Conservation (phyloP, 768 basidiomycete genomes). For the Russula foetens region DNA sequence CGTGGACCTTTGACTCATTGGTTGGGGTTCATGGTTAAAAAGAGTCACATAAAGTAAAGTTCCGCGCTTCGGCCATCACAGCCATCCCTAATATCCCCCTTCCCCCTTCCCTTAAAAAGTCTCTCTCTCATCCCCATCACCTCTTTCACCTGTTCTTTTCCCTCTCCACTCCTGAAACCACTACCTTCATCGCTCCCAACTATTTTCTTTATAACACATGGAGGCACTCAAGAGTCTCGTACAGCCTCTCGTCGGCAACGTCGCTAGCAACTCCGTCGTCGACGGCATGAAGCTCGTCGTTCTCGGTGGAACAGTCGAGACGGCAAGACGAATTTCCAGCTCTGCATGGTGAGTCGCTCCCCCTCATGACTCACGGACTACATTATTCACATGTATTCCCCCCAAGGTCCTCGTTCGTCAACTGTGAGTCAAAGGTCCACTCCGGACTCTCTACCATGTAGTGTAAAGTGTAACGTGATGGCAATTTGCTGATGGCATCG, state of each 20-base stretch:
- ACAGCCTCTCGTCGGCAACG: conserved; percentile 18
- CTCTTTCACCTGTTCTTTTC: background rate
- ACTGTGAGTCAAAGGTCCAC: conserved; percentile 46
- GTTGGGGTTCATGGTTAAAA: background rate
- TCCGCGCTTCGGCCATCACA: conserved; percentile 7
- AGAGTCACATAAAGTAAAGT: conserved; percentile 4
- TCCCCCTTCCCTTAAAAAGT: background rate
- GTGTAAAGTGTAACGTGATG: conserved; percentile 18
- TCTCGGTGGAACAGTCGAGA: conserved; percentile 81
- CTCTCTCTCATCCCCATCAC: background rate
- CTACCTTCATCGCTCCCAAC: background rate
- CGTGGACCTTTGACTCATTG: conserved; percentile 8
- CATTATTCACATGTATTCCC: background rate
- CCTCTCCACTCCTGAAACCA: background rate
- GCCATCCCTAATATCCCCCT: conserved; percentile 15
- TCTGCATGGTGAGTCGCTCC: conserved; percentile 59
- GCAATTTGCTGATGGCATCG: conserved; percentile 18
- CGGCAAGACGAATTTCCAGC: conserved; percentile 72
- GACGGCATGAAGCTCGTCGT: conserved; percentile 89
- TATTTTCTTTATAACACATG: conserved; percentile 1
- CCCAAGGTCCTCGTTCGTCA: conserved; percentile 73
- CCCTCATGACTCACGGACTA: background rate
- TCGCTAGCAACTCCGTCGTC: conserved; percentile 48
- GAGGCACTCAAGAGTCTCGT: conserved; percentile 22
- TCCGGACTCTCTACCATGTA: conserved; percentile 4